Conservation (phyloP, 202 grass and related monocot genomes). For the Alloteropsis angusta region DNA sequence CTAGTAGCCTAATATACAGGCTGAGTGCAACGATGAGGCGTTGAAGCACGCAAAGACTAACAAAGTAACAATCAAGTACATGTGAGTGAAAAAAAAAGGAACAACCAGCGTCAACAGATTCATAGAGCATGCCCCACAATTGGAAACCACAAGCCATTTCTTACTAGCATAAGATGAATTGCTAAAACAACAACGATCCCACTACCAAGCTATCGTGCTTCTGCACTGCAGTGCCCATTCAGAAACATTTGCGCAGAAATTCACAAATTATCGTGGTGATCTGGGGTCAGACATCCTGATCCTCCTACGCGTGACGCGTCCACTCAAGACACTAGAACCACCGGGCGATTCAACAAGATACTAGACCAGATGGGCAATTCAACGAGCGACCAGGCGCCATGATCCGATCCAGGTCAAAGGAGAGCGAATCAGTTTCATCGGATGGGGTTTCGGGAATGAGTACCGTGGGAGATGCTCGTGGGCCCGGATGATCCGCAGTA, state of each 20-base stretch:
- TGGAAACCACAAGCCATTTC: background rate
- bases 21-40: background rate
- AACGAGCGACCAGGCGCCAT: background rate
- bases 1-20: background rate
- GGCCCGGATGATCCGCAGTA: slow-evolving; percentile 43
- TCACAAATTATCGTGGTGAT: background rate
- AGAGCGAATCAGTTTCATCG: background rate
- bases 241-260: background rate
- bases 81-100: background rate
- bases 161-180: background rate
- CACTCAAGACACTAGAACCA: background rate
- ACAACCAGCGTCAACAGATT: background rate
- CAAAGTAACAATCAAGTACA: background rate
- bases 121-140: background rate
- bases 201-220: background rate
- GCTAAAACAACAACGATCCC: background rate
- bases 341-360: background rate
- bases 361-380: background rate
- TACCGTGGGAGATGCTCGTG: slow-evolving; percentile 58
- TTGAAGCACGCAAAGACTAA: background rate
- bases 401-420: background rate
- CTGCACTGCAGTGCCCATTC: background rate
- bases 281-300: background rate
- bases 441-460: slow-evolving; percentile 3
- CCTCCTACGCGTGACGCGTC: background rate